These are phyloP conservation scores for Samsoniella hepiali DNA, from an alignment of 2,329 filamentous ascomycete genomes.

Conservation along the genomic window DNA sequence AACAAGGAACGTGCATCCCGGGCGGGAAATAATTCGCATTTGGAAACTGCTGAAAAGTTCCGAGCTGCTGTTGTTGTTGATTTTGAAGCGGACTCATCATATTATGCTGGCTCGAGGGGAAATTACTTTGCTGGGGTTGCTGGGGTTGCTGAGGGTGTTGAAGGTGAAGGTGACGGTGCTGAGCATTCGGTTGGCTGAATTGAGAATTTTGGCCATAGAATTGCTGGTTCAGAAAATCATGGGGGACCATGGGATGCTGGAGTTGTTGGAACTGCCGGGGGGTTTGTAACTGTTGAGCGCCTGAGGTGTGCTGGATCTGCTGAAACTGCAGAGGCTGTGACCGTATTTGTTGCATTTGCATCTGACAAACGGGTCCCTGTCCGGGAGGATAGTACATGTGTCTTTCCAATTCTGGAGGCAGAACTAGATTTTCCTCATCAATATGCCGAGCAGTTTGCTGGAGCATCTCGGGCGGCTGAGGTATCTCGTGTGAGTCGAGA, in stretches of 20 bases:
- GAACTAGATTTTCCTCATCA: neutral
- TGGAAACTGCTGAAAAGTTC: neutral
- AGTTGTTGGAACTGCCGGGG: neutral
- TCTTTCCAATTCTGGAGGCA: slow-evolving; percentile 5
- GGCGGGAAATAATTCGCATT: neutral
- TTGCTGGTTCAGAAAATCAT: neutral
- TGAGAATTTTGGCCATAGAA: neutral
- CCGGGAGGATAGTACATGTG: slow-evolving; percentile 11
- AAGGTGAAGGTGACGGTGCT: neutral
- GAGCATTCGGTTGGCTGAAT: neutral
- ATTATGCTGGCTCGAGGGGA: neutral
- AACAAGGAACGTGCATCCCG: neutral
- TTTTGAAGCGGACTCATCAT: neutral
- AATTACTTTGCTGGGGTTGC: neutral
- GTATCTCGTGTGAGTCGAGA: slow-evolving; percentile 5
- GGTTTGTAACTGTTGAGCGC: neutral
- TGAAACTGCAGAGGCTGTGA: neutral
- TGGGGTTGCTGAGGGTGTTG: neutral
- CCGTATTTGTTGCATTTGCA: neutral
- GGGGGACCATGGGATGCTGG: neutral
- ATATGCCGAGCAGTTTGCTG: neutral
- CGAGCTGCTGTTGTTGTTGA: neutral
- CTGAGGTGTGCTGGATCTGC: neutral
- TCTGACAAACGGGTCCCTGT: neutral
- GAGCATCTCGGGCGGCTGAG: neutral